Conservation (phyloP, 352 stramenopile species). For the Achlya hypogyna region DNA sequence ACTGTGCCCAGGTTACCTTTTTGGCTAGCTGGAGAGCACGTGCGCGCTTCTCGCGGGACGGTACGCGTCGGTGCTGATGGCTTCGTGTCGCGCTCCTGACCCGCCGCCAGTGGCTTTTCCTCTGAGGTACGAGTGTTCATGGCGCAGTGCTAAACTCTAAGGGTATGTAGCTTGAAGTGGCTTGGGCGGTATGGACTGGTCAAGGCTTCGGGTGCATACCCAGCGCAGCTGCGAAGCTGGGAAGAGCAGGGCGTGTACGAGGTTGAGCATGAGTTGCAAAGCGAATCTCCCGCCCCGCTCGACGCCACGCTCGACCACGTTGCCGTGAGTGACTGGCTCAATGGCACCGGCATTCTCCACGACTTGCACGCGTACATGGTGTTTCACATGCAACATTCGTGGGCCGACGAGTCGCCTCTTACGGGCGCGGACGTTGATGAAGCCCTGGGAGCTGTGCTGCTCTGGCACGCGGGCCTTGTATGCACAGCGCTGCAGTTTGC, state of each 20-base stretch:
- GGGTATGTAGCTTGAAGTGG: not conserved
- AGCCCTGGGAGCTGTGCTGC: not conserved
- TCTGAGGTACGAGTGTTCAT: not conserved
- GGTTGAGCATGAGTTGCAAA: slow-evolving; percentile 36
- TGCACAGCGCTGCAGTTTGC: not conserved
- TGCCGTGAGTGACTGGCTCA: slow-evolving; percentile 9
- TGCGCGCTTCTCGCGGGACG: slow-evolving; percentile 29
- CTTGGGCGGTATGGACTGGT: slow-evolving; percentile 6
- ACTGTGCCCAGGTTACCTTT: not conserved
- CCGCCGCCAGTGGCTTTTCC: not conserved
- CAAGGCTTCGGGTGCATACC: not conserved
- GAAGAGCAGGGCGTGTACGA: slow-evolving; percentile 41
- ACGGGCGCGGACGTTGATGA: not conserved
- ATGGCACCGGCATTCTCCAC: not conserved
- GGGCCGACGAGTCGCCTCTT: not conserved
- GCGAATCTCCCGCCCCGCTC: not conserved
- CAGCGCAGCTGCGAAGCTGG: slow-evolving; percentile 28
- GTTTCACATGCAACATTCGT: not conserved
- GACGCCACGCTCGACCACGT: slow-evolving; percentile 11
- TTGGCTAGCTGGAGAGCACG: slow-evolving; percentile 26
- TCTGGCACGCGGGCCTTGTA: slow-evolving; percentile 7
- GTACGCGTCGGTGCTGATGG: not conserved
- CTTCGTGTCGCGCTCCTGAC: not conserved
- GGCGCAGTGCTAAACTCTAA: not conserved
- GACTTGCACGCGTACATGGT: slow-evolving; percentile 18